Conservation (phyloP, 2,329 filamentous ascomycete species). For the Fusarium dlaminii region DNA sequence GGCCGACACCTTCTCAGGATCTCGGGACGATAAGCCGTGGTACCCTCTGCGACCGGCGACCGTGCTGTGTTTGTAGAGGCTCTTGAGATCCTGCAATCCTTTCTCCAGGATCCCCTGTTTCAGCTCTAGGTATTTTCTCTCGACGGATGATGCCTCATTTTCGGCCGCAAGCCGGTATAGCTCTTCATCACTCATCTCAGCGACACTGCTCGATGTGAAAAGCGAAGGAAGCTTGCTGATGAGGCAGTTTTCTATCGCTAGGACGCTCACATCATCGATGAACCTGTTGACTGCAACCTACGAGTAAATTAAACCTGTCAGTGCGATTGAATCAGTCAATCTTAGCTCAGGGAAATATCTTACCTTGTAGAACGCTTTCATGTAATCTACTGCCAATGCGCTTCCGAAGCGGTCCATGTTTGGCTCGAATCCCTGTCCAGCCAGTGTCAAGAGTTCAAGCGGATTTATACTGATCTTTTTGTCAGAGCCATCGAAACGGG, state of each 20-base stretch:
- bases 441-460: background rate
- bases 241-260: background rate
- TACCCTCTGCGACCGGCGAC: background rate
- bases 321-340: background rate
- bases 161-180: background rate
- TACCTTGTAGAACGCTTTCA: slow-evolving; percentile 55
- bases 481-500: background rate
- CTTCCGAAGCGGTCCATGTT: slow-evolving; percentile 44
- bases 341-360: background rate
- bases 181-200: background rate
- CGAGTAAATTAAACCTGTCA: background rate
- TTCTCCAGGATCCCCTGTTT: background rate
- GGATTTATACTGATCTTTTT: background rate
- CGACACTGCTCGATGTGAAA: background rate
- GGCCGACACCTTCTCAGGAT: background rate
- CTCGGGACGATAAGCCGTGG: background rate
- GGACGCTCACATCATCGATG: slow-evolving; percentile 3
- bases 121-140: background rate
- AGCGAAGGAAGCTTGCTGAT: background rate
- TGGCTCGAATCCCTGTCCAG: background rate
- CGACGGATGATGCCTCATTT: background rate
- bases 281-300: slow-evolving; percentile 21
- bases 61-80: background rate
- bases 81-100: background rate
- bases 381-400: slow-evolving; percentile 49